Evolutionary conservation across 1,139 yeast species (phyloP).

Genomic region (Blastobotrys raffinosifermentans): DNA sequence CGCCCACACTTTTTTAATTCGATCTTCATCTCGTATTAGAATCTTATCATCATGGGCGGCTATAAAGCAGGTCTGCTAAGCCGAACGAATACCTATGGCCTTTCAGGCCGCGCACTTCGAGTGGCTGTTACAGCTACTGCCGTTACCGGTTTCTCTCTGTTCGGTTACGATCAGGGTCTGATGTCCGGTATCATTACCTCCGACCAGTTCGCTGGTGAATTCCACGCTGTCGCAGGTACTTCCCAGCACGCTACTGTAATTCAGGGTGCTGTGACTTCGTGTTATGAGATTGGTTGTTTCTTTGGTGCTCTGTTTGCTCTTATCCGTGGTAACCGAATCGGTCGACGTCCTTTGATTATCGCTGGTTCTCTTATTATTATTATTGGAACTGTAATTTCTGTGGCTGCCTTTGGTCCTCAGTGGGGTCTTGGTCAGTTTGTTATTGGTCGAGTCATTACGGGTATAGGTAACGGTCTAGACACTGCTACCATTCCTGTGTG

Average conservation of each 20-base stretch:
- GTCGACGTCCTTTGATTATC: constrained; percentile 37
- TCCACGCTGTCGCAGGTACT: constrained; percentile 38
- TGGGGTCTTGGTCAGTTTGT: constrained; percentile 63
- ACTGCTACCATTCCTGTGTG: constrained; percentile 80
- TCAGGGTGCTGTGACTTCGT: constrained; percentile 67
- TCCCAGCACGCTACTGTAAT: constrained; percentile 26
- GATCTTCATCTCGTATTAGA: too few species aligned
- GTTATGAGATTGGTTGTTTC: constrained; percentile 76
- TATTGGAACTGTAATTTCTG: constrained; percentile 54
- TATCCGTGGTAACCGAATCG: constrained; percentile 34
- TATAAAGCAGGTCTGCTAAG: neutral
- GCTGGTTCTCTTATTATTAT: constrained; percentile 51
- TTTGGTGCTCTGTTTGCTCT: constrained; percentile 64
- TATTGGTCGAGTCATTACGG: constrained; percentile 69
- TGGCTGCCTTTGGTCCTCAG: constrained; percentile 60
- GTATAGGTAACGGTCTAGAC: constrained; percentile 72
- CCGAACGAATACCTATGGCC: constrained; percentile 29
- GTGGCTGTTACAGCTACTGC: constrained; percentile 45
- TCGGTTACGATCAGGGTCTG: constrained; percentile 79
- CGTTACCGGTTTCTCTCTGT: constrained; percentile 65
- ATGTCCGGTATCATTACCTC: constrained; percentile 65
- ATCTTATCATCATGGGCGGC: neutral
- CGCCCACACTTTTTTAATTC: too few species aligned
- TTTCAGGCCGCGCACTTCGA: constrained; percentile 41
- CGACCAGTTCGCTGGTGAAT: constrained; percentile 49